Evolutionary conservation across 1,284 basidiomycete genomes (phyloP).

Genomic region (Termitomyces sp.): DNA sequence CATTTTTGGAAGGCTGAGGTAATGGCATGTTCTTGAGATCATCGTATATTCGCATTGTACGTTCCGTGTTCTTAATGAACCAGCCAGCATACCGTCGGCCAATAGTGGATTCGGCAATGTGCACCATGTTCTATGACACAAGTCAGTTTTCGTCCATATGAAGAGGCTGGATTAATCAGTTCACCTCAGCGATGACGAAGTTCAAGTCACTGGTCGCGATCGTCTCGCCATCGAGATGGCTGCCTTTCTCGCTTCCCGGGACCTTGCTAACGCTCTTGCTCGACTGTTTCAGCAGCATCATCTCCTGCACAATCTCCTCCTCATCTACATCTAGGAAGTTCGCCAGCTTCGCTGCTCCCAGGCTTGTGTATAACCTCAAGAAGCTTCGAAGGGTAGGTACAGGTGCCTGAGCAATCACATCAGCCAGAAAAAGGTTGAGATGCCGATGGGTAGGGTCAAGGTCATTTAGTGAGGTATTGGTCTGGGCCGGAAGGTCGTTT

Average conservation of each 20-base stretch:
- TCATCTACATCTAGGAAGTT: conserved; percentile 88
- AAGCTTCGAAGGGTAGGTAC: conserved; percentile 88
- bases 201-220: conserved; percentile 92
- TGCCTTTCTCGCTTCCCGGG: conserved; percentile 39
- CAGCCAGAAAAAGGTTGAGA: conserved; percentile 75
- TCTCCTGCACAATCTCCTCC: conserved; percentile 91
- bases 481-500: conserved; percentile 21
- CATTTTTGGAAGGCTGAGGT: conserved; percentile 28
- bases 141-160: neutral
- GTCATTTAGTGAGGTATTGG: conserved; percentile 20
- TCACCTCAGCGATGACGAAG: conserved; percentile 89
- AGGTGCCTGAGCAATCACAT: conserved; percentile 71
- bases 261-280: conserved; percentile 70
- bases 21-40: conserved; percentile 67
- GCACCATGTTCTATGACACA: conserved; percentile 78
- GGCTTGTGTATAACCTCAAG: conserved; percentile 92
- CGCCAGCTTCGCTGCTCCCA: conserved; percentile 89
- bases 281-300: conserved; percentile 94
- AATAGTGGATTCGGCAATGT: conserved; percentile 91
- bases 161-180: conserved; percentile 20
- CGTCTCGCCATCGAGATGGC: conserved; percentile 81
- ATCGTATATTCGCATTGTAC: conserved; percentile 81
- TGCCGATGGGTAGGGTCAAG: conserved; percentile 83
- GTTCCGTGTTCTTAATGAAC: conserved; percentile 94
- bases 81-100: conserved; percentile 92